Conservation (phyloP, 345 rosid genomes). For the Heritiera littoralis region DNA sequence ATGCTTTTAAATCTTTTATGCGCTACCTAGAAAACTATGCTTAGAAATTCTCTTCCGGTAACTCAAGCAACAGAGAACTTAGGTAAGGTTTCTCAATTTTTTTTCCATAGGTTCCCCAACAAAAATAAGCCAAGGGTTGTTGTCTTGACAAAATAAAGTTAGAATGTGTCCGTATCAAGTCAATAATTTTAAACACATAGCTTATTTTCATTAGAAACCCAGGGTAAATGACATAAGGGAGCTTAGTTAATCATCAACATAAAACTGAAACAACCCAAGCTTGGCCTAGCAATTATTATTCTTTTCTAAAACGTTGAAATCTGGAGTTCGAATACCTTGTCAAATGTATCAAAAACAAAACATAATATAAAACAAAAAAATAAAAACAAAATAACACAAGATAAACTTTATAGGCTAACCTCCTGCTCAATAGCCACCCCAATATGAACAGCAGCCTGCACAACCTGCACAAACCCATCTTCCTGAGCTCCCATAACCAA, state of each 20-base stretch:
- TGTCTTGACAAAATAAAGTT: not conserved
- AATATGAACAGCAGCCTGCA: conserved; percentile 82
- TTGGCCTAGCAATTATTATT: not conserved
- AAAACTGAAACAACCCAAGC: not conserved
- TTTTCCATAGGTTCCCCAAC: not conserved
- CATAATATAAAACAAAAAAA: not conserved
- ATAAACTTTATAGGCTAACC: conserved; percentile 41
- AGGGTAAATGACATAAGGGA: not conserved
- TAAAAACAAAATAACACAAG: not conserved
- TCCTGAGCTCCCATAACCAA: conserved; percentile 66
- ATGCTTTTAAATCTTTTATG: not conserved
- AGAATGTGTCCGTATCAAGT: not conserved
- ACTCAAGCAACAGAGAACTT: not conserved
- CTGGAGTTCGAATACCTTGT: not conserved
- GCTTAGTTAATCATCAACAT: not conserved
- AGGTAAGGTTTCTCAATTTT: not conserved
- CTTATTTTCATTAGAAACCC: not conserved
- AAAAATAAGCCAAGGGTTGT: not conserved
- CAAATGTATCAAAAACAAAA: not conserved
- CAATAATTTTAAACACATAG: not conserved
- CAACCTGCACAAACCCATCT: conserved; percentile 74
- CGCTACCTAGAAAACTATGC: not conserved
- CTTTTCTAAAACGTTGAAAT: not conserved
- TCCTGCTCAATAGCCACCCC: conserved; percentile 91
- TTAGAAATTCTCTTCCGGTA: not conserved